These are phyloP conservation scores for Schizochytrium sp. DNA, from an alignment of 108 stramenopile species.

Conservation along the genomic window DNA sequence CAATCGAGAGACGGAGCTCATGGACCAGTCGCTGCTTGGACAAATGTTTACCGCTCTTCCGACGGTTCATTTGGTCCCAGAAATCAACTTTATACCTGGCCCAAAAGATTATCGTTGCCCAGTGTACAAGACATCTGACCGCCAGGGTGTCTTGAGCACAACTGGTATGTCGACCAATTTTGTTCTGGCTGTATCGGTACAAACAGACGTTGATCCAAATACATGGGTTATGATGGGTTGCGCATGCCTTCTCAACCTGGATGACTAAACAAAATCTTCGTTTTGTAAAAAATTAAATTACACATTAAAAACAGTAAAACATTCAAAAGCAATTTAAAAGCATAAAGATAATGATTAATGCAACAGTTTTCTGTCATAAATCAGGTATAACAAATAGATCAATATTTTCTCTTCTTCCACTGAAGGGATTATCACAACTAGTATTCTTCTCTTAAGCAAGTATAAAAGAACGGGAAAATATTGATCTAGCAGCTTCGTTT, in stretches of 20 bases:
- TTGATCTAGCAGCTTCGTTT: no score
- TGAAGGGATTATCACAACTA: no score
- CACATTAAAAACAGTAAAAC: background rate
- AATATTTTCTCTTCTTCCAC: no score
- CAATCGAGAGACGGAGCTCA: conserved; percentile 64
- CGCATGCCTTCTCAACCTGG: conserved; percentile 77
- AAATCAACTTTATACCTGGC: conserved; percentile 66
- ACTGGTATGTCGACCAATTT: conserved; percentile 82
- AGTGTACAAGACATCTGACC: conserved; percentile 79
- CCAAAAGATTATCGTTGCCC: conserved; percentile 69
- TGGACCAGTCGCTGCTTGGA: conserved; percentile 70
- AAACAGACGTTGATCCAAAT: conserved; percentile 70
- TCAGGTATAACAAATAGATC: no score
- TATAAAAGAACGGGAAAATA: no score
- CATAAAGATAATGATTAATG: no score
- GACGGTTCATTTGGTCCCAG: conserved; percentile 76
- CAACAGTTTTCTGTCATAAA: no score
- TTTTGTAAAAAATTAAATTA: background rate
- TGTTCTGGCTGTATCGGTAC: conserved; percentile 77
- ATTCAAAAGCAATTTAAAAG: background rate
- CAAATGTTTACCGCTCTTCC: conserved; percentile 79
- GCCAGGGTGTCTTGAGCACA: conserved; percentile 78
- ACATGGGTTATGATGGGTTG: conserved; percentile 77
- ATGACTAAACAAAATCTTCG: conserved; percentile 61
- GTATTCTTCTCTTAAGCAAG: no score